Base-by-base conservation (phyloP, 2,329 filamentous ascomycete genomes). In the Cladophialophora carrionii region DNA sequence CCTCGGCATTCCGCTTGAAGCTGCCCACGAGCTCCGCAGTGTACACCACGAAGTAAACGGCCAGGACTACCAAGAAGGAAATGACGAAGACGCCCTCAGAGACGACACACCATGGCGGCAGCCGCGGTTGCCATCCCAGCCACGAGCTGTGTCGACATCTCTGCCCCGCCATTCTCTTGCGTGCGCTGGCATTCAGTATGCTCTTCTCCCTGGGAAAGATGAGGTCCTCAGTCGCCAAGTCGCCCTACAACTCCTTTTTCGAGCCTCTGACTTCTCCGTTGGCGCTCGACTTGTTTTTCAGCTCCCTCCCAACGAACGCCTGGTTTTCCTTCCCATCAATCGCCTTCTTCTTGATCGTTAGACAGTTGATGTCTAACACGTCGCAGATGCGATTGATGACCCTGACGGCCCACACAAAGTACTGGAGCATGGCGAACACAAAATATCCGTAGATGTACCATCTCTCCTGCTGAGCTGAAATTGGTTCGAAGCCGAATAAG, bases 361-460 rank as follows among this genome's bases (percentile, higher is more conserved):
- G 80, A 74, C 94, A 96, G 74, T 94, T 95, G 82, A 99, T 99
- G 68, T 91, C 92, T 26, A 99, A 81, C 78, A 90, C 98, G 61
- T 88, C 84, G 80, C 95, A 98, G 73, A 99, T 98, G 75, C 90
- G 90, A 68, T 88, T 90, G 73, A 96, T 92, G 55, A 98, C 93
- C 49, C 96, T 82, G 73, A 90, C 89, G 0, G 95, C 95, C 95
- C 95, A 99, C 71, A 90, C 87, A 77, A 90, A 93, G 78, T 99
- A 99, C 2, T 91, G 90, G n/a, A 93, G 80, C 53, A 88, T 80
- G 1, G 93, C 88, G 76, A 97, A 95, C 56, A 90, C 73, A 68
- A 98, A 89, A 79, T 96, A 98, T 0, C 82, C 87, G 73, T 91
- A 88, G 24, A 99, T 85, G 75, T 98, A 99, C 78, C 84, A 85